Evolutionary conservation across 257 asterid genomes (phyloP).

Genomic region (Solanum rostratum): DNA sequence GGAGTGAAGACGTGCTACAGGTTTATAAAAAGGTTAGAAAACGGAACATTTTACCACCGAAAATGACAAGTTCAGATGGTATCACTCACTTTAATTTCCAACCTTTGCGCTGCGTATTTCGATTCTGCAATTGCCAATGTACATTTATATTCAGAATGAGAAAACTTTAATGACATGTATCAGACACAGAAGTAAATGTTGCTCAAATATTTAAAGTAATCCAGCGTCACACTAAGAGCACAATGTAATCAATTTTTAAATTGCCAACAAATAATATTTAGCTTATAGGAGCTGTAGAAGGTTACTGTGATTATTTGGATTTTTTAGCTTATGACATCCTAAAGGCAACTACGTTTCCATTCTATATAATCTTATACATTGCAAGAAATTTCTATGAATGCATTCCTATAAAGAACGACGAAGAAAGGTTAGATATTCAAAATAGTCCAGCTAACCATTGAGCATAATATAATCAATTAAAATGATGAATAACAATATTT

Average conservation of each 20-base stretch:
- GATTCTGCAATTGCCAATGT: slow-evolving; percentile 38
- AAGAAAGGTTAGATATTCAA: background rate
- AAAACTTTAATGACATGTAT: background rate
- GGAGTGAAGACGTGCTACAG: background rate
- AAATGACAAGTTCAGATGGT: slow-evolving; percentile 22
- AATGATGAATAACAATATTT: too few relatives aligned
- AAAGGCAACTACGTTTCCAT: background rate
- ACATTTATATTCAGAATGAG: background rate
- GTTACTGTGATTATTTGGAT: background rate
- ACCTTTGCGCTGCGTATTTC: slow-evolving; percentile 27
- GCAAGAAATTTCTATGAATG: background rate
- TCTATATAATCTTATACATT: background rate
- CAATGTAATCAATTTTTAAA: background rate
- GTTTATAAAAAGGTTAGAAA: slow-evolving; percentile 7
- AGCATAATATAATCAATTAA: too few relatives aligned
- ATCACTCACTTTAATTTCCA: slow-evolving; percentile 76
- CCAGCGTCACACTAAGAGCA: background rate
- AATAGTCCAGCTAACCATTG: background rate
- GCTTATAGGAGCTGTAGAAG: background rate
- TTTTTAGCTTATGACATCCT: background rate
- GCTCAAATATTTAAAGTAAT: background rate
- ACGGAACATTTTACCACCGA: slow-evolving; percentile 22
- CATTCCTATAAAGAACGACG: background rate
- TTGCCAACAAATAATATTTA: background rate
- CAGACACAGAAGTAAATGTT: background rate